Percentiles rank a stretch among this genome's conserved stretches.
phyloP scores from a whole-genome alignment of 169 alveolate genomes.

The Plasmodium relictum region DNA sequence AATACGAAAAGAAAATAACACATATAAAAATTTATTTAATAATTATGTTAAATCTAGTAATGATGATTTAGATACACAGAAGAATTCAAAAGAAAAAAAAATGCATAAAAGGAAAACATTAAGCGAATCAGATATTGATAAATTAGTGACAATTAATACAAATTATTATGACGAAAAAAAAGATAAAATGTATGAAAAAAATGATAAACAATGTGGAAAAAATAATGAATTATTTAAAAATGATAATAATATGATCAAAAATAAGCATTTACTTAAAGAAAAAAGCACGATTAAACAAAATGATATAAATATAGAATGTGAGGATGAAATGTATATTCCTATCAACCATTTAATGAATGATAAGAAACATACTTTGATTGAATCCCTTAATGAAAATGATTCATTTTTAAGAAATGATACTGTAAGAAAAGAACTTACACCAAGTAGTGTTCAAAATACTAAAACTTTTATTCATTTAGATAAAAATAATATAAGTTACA shows the following conservation, averaged over 20 bases:
- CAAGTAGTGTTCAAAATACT: not conserved
- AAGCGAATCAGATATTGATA: constrained; percentile 2
- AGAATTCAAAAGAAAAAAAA: not conserved
- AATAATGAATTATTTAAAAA: too few species aligned
- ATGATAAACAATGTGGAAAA: not conserved
- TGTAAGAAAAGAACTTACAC: not conserved
- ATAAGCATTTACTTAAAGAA: not conserved
- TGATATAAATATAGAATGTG: not conserved
- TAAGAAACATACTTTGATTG: not conserved
- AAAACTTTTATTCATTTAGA: not conserved
- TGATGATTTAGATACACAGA: not conserved
- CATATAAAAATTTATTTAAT: not conserved
- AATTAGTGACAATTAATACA: constrained; percentile 2
- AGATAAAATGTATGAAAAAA: constrained; percentile 16
- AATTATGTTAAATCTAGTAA: not conserved
- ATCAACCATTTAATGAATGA: not conserved
- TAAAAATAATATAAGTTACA: not conserved
- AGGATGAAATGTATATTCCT: not conserved
- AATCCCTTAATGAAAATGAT: not conserved
- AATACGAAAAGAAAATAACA: not conserved
- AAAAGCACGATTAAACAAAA: not conserved
- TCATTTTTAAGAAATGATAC: constrained; percentile 7
- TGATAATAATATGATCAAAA: not conserved
- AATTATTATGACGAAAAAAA: constrained; percentile 23
- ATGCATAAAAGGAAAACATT: not conserved